Evolutionary conservation across 306 rosid genomes (phyloP), one percentile per base, ranked within the genome.

Genomic region (Prunus davidiana): DNA sequence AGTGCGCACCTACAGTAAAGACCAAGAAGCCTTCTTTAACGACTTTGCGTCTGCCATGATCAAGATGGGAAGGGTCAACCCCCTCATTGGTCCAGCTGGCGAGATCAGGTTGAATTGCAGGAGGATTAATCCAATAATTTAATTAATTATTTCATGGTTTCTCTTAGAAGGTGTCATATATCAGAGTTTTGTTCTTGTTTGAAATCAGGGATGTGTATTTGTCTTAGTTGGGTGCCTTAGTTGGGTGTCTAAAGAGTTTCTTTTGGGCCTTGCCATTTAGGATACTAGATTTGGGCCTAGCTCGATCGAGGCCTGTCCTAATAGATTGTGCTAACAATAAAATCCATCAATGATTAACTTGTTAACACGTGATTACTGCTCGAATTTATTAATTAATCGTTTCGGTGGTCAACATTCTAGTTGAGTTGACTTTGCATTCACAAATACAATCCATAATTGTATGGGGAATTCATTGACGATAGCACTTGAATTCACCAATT

Each of bases 1-100:
- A 0, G 97, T 91, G 15, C 75, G 32, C 0, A 60, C 56, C 50
- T 90, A 90, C 32, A 68, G 68, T 71, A 12, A 47, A 18, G 20
- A 72, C 34, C 85, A 78, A 0, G 25, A 5, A 30, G 60, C 74
- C 58, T 91, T 91, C 82, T 50, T n/a, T 16, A 20, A 86, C 10
- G 94, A 91, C 80, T 93, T 93, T 49, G 89, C 49, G 6, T 19
- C 47, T 0, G 97, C 93, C 12, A 87, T 93, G 94, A 80, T 87
- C 84, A 87, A 69, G 89, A 91, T 93, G 98, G 94, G 97, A 22
- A 87, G 84, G 68, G 87, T 90, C 45, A 82, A 56, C 22, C 94
- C 98, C 25, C 94, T 93, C 80, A 93, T 92, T 16, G 94, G 93
- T 5, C 88, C 94, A 43, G 75, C 67, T 0, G 97, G 97, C 0